Evolutionary conservation across 2,329 filamentous ascomycete genomes (phyloP).

Genomic region (Geosmithia morbida): DNA sequence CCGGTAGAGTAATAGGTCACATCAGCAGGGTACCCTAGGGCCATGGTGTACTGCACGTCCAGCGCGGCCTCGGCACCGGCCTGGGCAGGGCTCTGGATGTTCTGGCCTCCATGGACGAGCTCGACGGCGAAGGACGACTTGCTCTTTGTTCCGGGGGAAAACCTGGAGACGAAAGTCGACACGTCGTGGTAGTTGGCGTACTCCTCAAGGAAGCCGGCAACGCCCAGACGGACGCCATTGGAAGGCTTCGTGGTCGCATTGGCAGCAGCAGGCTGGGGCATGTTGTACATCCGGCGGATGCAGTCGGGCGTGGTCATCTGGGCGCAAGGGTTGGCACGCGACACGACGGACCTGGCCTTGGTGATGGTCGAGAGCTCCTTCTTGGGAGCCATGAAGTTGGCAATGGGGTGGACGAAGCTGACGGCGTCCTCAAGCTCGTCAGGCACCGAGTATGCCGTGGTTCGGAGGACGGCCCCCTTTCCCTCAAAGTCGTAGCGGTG

Average conservation of each 20-base stretch:
- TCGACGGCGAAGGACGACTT: conserved; percentile 25
- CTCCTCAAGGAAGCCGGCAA: conserved; percentile 9
- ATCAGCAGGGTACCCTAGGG: conserved; percentile 26
- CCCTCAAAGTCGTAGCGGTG: conserved; percentile 24
- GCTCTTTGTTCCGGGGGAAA: conserved; percentile 19
- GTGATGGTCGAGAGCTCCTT: conserved; percentile 9
- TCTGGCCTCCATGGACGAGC: conserved; percentile 26
- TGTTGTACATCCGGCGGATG: conserved; percentile 29
- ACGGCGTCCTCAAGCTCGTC: conserved; percentile 20
- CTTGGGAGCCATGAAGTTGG: conserved; percentile 32
- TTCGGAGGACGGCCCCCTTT: conserved; percentile 22
- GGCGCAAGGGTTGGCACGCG: conserved; percentile 10
- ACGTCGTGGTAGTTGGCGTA: conserved; percentile 29
- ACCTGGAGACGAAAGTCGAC: conserved; percentile 18
- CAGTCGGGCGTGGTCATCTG: conserved; percentile 21
- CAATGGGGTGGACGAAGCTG: conserved; percentile 31
- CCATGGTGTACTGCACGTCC: conserved; percentile 33
- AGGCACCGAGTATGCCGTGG: conserved; percentile 29
- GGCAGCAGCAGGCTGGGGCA: conserved; percentile 16
- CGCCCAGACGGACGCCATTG: background rate
- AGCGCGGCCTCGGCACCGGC: conserved; percentile 30
- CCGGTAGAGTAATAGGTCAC: conserved; percentile 29
- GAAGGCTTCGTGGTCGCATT: conserved; percentile 4
- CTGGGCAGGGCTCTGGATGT: conserved; percentile 19
- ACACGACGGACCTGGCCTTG: background rate